Evolutionary conservation across 2,329 filamentous ascomycete species (phyloP).

Genomic region (Colletotrichum tropicicola): DNA sequence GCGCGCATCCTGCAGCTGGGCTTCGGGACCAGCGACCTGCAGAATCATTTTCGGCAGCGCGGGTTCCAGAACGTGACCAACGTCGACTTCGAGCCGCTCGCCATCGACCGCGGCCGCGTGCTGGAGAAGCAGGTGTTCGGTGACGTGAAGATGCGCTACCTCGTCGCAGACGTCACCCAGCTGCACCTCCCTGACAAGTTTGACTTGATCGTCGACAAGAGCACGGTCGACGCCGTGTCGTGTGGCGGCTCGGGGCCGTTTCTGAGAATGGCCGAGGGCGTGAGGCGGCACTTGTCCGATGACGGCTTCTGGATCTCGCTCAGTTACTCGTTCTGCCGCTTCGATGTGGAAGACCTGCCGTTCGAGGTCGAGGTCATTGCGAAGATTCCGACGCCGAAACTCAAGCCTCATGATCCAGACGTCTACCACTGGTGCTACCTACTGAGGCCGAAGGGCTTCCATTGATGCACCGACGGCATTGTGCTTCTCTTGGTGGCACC

Average conservation of each 20-base stretch:
- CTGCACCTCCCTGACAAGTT: conserved; percentile 41
- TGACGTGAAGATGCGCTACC: conserved; percentile 52
- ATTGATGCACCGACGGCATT: not conserved
- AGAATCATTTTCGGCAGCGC: conserved; percentile 52
- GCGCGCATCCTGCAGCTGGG: conserved; percentile 55
- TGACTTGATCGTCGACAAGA: conserved; percentile 58
- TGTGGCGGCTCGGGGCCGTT: conserved; percentile 52
- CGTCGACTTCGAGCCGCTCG: conserved; percentile 59
- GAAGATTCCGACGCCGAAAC: conserved; percentile 52
- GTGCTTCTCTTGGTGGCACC: not conserved
- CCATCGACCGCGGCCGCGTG: conserved; percentile 50
- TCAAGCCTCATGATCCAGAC: conserved; percentile 52
- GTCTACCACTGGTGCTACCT: conserved; percentile 56
- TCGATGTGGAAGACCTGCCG: conserved; percentile 45
- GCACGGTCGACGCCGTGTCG: conserved; percentile 57
- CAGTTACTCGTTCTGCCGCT: conserved; percentile 55
- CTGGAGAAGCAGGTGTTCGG: conserved; percentile 52
- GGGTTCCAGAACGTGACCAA: conserved; percentile 56
- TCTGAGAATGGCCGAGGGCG: conserved; percentile 46
- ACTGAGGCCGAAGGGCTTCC: conserved; percentile 40
- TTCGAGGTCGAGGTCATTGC: conserved; percentile 52
- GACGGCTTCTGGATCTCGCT: conserved; percentile 56
- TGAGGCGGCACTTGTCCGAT: conserved; percentile 44
- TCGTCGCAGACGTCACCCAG: conserved; percentile 54
- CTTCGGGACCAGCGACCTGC: conserved; percentile 59